These are phyloP conservation scores for Aspergillus ochraceus DNA, from an alignment of 2,329 filamentous ascomycete genomes.

Conservation along the genomic window DNA sequence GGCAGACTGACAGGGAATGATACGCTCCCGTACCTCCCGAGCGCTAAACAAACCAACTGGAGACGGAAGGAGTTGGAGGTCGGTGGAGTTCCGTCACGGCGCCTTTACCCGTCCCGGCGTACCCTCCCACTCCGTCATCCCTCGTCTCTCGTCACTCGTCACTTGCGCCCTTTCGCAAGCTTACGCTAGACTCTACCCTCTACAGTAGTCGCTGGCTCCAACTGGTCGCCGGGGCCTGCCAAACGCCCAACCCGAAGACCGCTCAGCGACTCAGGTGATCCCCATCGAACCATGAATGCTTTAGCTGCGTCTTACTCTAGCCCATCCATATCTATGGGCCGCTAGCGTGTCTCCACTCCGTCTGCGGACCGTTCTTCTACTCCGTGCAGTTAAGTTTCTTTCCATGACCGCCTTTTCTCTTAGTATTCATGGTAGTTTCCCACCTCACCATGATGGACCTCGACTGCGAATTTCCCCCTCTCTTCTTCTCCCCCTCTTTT, in stretches of 20 bases:
- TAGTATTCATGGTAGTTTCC: too few species aligned
- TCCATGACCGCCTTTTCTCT: conserved; percentile 16
- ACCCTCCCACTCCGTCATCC: conserved; percentile 16
- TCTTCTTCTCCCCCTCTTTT: not conserved
- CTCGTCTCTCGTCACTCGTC: conserved; percentile 3
- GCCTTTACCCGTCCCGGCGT: conserved; percentile 29
- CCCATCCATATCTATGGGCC: conserved; percentile 40
- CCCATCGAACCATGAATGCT: conserved; percentile 25
- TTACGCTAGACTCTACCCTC: conserved; percentile 15
- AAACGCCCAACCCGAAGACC: conserved; percentile 23
- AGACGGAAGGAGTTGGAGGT: conserved; percentile 20
- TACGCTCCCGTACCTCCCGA: not conserved
- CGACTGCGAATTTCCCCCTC: not conserved
- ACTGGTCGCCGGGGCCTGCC: conserved; percentile 14
- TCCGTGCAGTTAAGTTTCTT: conserved; percentile 8
- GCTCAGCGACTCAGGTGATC: conserved; percentile 33
- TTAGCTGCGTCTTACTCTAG: conserved; percentile 28
- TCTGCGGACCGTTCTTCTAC: conserved; percentile 20
- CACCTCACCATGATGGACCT: not conserved
- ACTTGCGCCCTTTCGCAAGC: conserved; percentile 17
- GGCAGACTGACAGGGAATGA: not conserved
- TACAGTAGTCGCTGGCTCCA: conserved; percentile 10
- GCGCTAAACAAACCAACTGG: conserved; percentile 10
- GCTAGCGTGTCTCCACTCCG: conserved; percentile 27
- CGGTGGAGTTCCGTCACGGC: conserved; percentile 26